Evolutionary conservation across 2,329 filamentous ascomycete genomes (phyloP).

Genomic region (Calonectria pseudoreteaudii): DNA sequence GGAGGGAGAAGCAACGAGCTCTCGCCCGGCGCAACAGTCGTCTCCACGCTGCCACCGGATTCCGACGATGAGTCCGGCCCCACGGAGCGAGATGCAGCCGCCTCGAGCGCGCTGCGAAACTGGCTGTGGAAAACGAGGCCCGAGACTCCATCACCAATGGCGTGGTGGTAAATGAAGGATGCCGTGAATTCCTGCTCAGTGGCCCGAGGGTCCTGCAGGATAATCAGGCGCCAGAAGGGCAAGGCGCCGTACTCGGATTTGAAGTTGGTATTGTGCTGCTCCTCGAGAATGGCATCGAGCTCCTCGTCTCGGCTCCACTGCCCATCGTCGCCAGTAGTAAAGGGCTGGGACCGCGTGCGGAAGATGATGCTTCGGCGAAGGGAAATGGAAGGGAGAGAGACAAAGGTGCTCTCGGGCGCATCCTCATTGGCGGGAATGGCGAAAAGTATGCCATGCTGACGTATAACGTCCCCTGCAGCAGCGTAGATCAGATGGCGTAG

Average conservation of each 20-base stretch:
- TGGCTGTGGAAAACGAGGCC: slow-evolving; percentile 57
- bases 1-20: slow-evolving; percentile 50
- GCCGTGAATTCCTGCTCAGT: slow-evolving; percentile 52
- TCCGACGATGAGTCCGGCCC: background rate
- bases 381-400: slow-evolving; percentile 55
- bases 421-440: slow-evolving; percentile 55
- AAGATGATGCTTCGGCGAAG: slow-evolving; percentile 52
- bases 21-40: slow-evolving; percentile 19
- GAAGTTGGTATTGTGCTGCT: slow-evolving; percentile 53
- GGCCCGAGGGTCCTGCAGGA: slow-evolving; percentile 47
- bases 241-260: slow-evolving; percentile 47
- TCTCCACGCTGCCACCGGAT: background rate
- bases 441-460: slow-evolving; percentile 55
- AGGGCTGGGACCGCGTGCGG: slow-evolving; percentile 36
- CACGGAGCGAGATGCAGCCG: slow-evolving; percentile 13
- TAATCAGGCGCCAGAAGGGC: slow-evolving; percentile 58
- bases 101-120: slow-evolving; percentile 51
- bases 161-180: slow-evolving; percentile 60
- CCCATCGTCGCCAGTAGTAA: slow-evolving; percentile 33
- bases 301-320: slow-evolving; percentile 53
- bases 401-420: slow-evolving; percentile 55
- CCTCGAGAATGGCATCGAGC: slow-evolving; percentile 53
- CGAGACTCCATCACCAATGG: slow-evolving; percentile 58
- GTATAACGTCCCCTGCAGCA: slow-evolving; percentile 50
- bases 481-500: slow-evolving; percentile 45